phyloP scores from a whole-genome alignment of 1,284 basidiomycete species.

The Porphyrellus sp. region DNA sequence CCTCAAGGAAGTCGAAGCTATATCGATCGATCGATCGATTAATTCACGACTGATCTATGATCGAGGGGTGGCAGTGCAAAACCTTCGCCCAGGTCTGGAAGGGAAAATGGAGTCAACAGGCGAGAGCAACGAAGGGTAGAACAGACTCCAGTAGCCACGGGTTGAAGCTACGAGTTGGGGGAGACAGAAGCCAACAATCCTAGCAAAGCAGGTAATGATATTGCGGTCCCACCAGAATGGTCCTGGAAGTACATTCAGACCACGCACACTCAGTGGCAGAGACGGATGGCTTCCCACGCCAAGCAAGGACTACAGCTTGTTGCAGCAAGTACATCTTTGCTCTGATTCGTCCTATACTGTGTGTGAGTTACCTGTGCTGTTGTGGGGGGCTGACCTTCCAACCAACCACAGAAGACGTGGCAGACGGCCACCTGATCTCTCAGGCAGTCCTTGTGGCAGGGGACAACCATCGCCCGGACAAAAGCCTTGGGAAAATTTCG shows the following conservation, averaged over 20 bases:
- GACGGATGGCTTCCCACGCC: too few species aligned
- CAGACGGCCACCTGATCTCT: not conserved
- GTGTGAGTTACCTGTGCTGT: not conserved
- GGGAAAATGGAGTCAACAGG: too few species aligned
- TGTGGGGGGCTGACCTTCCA: not conserved
- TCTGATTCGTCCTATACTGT: not conserved
- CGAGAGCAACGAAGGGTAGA: too few species aligned
- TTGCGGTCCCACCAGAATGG: not conserved
- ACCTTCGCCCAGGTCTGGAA: not conserved
- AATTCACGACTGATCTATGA: not conserved
- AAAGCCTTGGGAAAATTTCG: not conserved
- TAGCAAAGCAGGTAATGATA: too few species aligned
- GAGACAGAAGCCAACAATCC: too few species aligned
- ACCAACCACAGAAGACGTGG: not conserved
- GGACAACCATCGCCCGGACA: not conserved
- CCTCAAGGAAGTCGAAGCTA: too few species aligned
- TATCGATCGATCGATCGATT: constrained; percentile 3
- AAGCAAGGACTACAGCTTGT: too few species aligned
- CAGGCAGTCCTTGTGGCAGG: not conserved
- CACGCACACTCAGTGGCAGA: too few species aligned
- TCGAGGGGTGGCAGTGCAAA: not conserved
- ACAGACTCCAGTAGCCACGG: too few species aligned
- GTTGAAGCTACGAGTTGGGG: too few species aligned
- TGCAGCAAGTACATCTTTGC: too few species aligned
- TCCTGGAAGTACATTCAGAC: too few species aligned